phyloP scores from a whole-genome alignment of 768 basidiomycete genomes.

The Panaeolus cyanescens region DNA sequence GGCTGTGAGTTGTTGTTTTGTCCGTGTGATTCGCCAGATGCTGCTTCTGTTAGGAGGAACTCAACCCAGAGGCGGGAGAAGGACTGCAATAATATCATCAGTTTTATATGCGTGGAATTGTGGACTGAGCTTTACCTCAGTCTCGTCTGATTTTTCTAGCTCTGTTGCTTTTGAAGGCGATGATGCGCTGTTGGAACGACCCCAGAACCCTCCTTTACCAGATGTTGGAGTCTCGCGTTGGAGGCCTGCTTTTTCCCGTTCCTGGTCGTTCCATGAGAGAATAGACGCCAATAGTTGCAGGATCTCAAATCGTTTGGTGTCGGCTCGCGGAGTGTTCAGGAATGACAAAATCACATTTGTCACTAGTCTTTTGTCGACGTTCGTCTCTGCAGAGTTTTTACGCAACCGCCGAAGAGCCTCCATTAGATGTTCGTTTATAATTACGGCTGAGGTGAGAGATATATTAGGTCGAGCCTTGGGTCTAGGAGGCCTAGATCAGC shows the following conservation, averaged over 20 bases:
- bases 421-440: slow-evolving; percentile 96
- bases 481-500: slow-evolving; percentile 16
- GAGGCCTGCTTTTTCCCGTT: slow-evolving; percentile 90
- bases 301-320: slow-evolving; percentile 97
- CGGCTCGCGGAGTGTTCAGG: slow-evolving; percentile 86
- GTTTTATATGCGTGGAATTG: not conserved
- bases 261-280: slow-evolving; percentile 89
- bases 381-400: slow-evolving; percentile 83
- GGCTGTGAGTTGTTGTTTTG: slow-evolving; percentile 19
- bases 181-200: slow-evolving; percentile 33
- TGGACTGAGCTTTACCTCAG: slow-evolving; percentile 56
- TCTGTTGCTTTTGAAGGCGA: slow-evolving; percentile 51
- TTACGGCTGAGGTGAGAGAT: slow-evolving; percentile 65
- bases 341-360: slow-evolving; percentile 93
- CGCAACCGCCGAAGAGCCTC: slow-evolving; percentile 95
- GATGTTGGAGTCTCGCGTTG: slow-evolving; percentile 44
- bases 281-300: slow-evolving; percentile 85
- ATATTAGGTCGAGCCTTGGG: slow-evolving; percentile 2
- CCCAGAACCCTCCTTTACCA: slow-evolving; percentile 41
- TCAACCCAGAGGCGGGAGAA: slow-evolving; percentile 99
- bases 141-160: slow-evolving; percentile 80
- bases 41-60: slow-evolving; percentile 92
- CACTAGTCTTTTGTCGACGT: slow-evolving; percentile 91
- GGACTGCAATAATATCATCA: slow-evolving; percentile 52
- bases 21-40: slow-evolving; percentile 36